phyloP scores from a whole-genome alignment of 352 stramenopile species.

The Blastocystis sp. region DNA sequence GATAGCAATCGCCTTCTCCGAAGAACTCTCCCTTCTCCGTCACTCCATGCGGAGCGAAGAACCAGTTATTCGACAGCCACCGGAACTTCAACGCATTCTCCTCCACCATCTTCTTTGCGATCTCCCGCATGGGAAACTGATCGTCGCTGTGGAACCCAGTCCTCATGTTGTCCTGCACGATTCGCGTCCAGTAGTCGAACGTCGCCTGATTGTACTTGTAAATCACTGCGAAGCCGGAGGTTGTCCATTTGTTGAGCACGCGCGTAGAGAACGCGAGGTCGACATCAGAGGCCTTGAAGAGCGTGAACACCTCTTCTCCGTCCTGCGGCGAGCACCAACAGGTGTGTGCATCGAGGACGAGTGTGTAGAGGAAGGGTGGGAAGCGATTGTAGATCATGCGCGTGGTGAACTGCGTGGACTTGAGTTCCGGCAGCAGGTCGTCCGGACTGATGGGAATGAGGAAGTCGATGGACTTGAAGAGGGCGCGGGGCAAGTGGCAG shows the following conservation, averaged over 20 bases:
- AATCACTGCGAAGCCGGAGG: not conserved
- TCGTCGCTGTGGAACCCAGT: not conserved
- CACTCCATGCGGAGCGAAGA: not conserved
- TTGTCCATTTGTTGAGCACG: not conserved
- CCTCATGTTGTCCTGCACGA: not conserved
- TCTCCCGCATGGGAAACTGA: not conserved
- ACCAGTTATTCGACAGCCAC: conserved; percentile 14
- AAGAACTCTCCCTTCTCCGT: not conserved
- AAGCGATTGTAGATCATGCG: not conserved
- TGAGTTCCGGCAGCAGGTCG: not conserved
- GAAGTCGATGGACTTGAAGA: not conserved
- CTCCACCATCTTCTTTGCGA: not conserved
- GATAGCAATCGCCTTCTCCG: not conserved
- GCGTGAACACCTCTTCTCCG: not conserved
- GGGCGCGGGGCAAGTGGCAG: not conserved
- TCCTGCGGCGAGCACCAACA: not conserved
- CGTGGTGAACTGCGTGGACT: not conserved
- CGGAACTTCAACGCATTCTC: not conserved
- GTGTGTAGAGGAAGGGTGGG: not conserved
- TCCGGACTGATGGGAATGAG: not conserved
- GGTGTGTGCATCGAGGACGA: conserved; percentile 7
- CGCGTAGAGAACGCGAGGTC: not conserved
- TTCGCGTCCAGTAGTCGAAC: not conserved
- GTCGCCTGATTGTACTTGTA: not conserved
- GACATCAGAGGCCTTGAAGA: not conserved